phyloP scores from a whole-genome alignment of 2,329 filamentous ascomycete species.

The Pseudodiploospora longispora region DNA sequence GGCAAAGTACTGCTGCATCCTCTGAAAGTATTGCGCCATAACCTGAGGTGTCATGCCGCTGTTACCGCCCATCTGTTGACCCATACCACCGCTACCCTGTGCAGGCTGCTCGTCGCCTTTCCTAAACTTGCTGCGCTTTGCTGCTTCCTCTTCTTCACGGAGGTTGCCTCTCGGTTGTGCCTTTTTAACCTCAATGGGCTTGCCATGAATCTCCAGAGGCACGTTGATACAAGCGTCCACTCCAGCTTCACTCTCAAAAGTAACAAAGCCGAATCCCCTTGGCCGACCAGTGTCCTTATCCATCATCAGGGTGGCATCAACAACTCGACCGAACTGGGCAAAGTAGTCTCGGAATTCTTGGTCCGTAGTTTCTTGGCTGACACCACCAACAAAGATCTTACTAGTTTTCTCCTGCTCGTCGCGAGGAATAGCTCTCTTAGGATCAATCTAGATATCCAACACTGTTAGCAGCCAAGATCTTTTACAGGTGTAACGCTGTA shows the following conservation, averaged over 20 bases:
- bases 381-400: constrained; percentile 97
- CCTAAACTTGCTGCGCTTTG: constrained; percentile 52
- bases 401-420: constrained; percentile 97
- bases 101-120: constrained; percentile 41
- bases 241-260: constrained; percentile 90
- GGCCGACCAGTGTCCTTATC: constrained; percentile 98
- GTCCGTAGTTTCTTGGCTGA: constrained; percentile 94
- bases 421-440: constrained; percentile 91
- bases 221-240: constrained; percentile 84
- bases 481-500: neutral
- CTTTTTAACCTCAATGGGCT: constrained; percentile 97
- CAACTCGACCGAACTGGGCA: constrained; percentile 88
- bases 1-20: constrained; percentile 95
- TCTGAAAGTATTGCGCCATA: constrained; percentile 97
- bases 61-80: constrained; percentile 31
- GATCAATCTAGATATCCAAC: constrained; percentile 65
- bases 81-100: constrained; percentile 27
- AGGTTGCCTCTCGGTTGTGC: constrained; percentile 93
- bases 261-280: constrained; percentile 94
- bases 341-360: constrained; percentile 96
- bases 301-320: constrained; percentile 99
- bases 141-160: constrained; percentile 77
- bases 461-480: constrained; percentile 14
- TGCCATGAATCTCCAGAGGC: constrained; percentile 86
- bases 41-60: constrained; percentile 84